phyloP scores from a whole-genome alignment of 495 filamentous ascomycete genomes.

The Patellaria atrata region DNA sequence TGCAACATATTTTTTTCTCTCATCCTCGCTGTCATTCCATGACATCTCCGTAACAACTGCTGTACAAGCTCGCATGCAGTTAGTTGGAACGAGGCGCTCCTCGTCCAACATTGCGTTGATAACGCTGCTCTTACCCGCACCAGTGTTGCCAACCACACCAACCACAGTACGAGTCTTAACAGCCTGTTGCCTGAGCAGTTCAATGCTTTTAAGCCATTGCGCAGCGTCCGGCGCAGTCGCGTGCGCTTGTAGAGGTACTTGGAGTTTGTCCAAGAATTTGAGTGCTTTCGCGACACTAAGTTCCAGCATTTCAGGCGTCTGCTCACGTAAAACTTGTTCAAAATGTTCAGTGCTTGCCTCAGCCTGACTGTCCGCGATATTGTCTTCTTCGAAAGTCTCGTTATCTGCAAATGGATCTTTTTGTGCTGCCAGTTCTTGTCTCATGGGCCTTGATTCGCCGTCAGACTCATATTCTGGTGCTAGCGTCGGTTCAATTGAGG shows the following conservation, averaged over 20 bases:
- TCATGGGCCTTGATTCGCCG: not conserved
- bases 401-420: too few species aligned
- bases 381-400: too few species aligned
- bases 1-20: conserved; percentile 38
- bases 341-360: conserved; percentile 21
- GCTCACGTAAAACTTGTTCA: conserved; percentile 25
- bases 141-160: conserved; percentile 25
- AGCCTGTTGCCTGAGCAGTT: conserved; percentile 28
- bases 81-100: conserved; percentile 37
- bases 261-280: conserved; percentile 24
- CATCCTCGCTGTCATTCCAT: conserved; percentile 38
- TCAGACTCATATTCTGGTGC: conserved; percentile 2
- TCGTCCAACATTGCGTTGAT: conserved; percentile 26
- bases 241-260: conserved; percentile 14
- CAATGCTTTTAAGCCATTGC: conserved; percentile 33
- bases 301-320: conserved; percentile 28
- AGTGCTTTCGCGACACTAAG: conserved; percentile 27
- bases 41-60: conserved; percentile 53
- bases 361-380: conserved; percentile 8
- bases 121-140: conserved; percentile 23
- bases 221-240: conserved; percentile 17
- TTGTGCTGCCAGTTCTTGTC: too few species aligned
- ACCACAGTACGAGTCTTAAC: conserved; percentile 18
- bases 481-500: not conserved
- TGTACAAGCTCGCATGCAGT: conserved; percentile 51